These are phyloP conservation scores for Coniochaeta sp. DNA, from an alignment of 2,329 filamentous ascomycete species.

Conservation along the genomic window DNA sequence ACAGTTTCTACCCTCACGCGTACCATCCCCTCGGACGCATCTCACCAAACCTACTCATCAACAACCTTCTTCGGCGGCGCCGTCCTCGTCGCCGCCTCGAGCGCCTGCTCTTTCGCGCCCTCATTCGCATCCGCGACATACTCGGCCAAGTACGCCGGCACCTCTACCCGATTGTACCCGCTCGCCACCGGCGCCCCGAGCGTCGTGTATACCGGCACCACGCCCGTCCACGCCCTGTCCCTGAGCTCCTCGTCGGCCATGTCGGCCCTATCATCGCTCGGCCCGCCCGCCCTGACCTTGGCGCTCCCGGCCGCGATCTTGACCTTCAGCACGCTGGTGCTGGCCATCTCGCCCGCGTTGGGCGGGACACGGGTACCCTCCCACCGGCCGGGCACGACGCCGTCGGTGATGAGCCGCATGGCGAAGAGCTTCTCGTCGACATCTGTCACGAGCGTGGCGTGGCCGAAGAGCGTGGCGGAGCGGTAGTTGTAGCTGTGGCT, in stretches of 20 bases:
- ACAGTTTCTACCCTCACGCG: too few species aligned
- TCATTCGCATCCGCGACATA: conserved; percentile 31
- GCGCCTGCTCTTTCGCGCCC: conserved; percentile 12
- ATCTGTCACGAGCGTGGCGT: conserved; percentile 60
- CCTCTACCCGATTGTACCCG: conserved; percentile 48
- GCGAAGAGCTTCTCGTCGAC: conserved; percentile 67
- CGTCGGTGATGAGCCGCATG: conserved; percentile 71
- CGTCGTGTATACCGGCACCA: conserved; percentile 54
- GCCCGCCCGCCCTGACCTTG: conserved; percentile 62
- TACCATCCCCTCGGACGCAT: background rate
- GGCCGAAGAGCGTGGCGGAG: conserved; percentile 70
- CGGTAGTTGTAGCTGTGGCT: conserved; percentile 84
- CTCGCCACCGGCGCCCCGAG: conserved; percentile 58
- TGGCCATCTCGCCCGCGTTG: conserved; percentile 64
- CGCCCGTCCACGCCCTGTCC: conserved; percentile 46
- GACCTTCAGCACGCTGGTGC: conserved; percentile 66
- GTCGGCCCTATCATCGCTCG: conserved; percentile 47
- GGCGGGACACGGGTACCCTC: conserved; percentile 62
- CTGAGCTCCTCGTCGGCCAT: conserved; percentile 32
- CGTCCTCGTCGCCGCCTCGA: conserved; percentile 12
- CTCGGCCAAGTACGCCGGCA: conserved; percentile 54
- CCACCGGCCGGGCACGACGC: conserved; percentile 64
- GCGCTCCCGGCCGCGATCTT: conserved; percentile 64
- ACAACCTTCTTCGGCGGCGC: conserved; percentile 6
- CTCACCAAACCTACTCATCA: background rate